Evolutionary conservation across 192 early-diverging fungal genomes (phyloP).

Genomic region (Linnemannia elongata): DNA sequence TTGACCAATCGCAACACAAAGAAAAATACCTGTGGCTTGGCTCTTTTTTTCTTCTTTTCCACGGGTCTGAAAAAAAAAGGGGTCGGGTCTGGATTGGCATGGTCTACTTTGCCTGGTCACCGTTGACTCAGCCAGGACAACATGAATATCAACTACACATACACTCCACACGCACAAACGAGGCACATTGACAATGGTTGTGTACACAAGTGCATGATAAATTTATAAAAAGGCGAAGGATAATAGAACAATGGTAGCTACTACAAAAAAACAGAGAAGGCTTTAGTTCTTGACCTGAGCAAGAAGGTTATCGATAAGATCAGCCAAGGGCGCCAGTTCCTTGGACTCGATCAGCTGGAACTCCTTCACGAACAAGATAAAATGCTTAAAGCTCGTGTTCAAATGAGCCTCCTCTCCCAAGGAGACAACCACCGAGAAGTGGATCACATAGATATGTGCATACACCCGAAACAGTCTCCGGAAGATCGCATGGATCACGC

Average conservation of each 20-base stretch:
- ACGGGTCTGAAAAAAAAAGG: not conserved
- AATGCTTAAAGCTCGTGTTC: constrained; percentile 96
- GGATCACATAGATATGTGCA: constrained; percentile 93
- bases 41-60: not conserved
- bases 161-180: not conserved
- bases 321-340: constrained; percentile 82
- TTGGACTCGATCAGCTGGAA: constrained; percentile 90
- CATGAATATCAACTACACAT: not conserved
- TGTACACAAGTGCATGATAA: not conserved
- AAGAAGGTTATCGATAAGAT: constrained; percentile 68
- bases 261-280: not conserved
- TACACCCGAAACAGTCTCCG: constrained; percentile 93
- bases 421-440: constrained; percentile 80
- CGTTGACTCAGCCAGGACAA: not conserved
- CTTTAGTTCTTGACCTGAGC: constrained; percentile 42
- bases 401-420: constrained; percentile 90
- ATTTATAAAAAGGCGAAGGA: not conserved
- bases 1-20: not conserved
- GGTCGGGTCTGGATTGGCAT: not conserved
- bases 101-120: not conserved
- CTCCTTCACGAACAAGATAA: constrained; percentile 90
- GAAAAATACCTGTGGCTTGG: not conserved
- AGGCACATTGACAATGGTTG: not conserved
- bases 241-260: not conserved
- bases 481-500: constrained; percentile 80